Conservation (phyloP, 176 grass and related monocot species). For the Rhynchospora tenuis region DNA sequence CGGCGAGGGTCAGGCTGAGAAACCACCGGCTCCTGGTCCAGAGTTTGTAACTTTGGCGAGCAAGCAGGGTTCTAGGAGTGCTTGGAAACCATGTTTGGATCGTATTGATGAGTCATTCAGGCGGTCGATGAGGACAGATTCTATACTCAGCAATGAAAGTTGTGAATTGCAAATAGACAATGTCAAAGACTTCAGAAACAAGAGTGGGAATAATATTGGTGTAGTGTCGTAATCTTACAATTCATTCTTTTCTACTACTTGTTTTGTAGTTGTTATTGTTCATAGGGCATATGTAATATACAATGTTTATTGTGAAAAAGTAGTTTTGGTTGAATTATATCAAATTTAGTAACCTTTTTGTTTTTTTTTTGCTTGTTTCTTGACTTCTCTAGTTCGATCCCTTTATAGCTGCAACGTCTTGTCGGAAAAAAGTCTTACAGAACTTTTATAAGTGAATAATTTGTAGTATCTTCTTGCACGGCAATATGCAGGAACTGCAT, state of each 20-base stretch:
- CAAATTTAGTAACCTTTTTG: neutral
- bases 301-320: neutral
- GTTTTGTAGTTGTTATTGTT: neutral
- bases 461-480: neutral
- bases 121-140: conserved; percentile 37
- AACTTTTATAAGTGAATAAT: neutral
- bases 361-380: neutral
- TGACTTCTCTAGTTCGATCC: neutral
- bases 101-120: conserved; percentile 76
- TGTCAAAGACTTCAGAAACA: neutral
- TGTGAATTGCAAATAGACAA: conserved; percentile 17
- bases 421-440: neutral
- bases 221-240: neutral
- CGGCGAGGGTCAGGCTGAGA: neutral
- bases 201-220: neutral
- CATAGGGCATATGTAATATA: neutral
- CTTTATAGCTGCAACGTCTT: neutral
- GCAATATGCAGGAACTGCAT: too few species aligned
- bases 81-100: conserved; percentile 54
- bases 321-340: neutral
- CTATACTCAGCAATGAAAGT: conserved; percentile 21
- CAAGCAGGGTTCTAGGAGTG: neutral
- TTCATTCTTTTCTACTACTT: neutral
- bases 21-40: too few species aligned
- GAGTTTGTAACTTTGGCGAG: neutral